Percentiles rank a stretch among this genome's conserved stretches.
These are phyloP conservation scores for Tuber umbilicatum DNA, from an alignment of 495 filamentous ascomycete species.

Conservation along the genomic window DNA sequence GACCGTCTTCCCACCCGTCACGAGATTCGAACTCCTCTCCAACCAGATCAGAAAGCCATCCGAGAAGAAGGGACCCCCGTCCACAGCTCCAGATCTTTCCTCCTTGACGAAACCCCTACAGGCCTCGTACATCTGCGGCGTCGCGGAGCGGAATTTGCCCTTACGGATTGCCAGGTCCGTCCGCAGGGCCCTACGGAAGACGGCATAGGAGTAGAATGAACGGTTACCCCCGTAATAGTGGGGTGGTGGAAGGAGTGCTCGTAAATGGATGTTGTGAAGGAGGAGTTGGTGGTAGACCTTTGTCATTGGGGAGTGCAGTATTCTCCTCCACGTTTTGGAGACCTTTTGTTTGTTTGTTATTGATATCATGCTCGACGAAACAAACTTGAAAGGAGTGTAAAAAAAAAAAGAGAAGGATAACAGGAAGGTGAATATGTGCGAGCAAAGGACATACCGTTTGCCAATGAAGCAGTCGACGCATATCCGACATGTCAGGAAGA, in stretches of 20 bases:
- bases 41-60: constrained; percentile 32
- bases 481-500: constrained; percentile 7
- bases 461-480: constrained; percentile 21
- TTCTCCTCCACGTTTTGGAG: constrained; percentile 24
- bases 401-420: background rate
- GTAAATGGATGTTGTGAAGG: constrained; percentile 10
- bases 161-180: constrained; percentile 24
- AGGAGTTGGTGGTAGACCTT: constrained; percentile 24
- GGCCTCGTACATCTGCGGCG: constrained; percentile 12
- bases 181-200: constrained; percentile 23
- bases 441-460: constrained; percentile 18
- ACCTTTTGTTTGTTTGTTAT: constrained; percentile 18
- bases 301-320: constrained; percentile 20
- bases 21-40: constrained; percentile 6
- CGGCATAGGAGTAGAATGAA: constrained; percentile 25
- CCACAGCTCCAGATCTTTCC: constrained; percentile 9
- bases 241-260: constrained; percentile 15
- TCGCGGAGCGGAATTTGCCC: constrained; percentile 14
- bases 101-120: background rate
- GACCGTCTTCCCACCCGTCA: constrained; percentile 8
- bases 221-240: constrained; percentile 11
- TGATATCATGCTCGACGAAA: background rate
- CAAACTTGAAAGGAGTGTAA: background rate
- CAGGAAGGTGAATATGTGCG: background rate
- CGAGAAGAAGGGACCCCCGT: constrained; percentile 25